Percentiles rank a stretch among this genome's conserved stretches.
phyloP scores from a whole-genome alignment of 306 rosid species.

The Acacia acuminata region DNA sequence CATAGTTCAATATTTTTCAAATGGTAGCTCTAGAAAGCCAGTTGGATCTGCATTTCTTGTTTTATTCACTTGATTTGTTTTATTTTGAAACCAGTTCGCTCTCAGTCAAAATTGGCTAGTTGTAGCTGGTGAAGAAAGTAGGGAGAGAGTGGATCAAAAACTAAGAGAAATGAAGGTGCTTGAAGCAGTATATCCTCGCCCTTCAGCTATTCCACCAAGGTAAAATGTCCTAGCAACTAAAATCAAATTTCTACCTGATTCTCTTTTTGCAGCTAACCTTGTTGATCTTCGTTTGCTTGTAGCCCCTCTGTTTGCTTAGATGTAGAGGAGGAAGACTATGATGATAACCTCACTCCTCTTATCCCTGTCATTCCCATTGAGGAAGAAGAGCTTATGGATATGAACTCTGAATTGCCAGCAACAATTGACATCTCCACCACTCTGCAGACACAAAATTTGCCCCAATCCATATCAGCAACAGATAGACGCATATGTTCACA shows the following conservation, averaged over 20 bases:
- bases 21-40: neutral
- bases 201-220: constrained; percentile 68
- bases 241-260: neutral
- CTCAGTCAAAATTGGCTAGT: constrained; percentile 50
- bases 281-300: constrained; percentile 5
- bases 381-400: constrained; percentile 45
- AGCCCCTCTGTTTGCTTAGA: constrained; percentile 59
- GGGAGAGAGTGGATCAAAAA: constrained; percentile 49
- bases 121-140: constrained; percentile 75
- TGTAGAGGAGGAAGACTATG: constrained; percentile 43
- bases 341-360: constrained; percentile 56
- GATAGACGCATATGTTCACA: constrained; percentile 22
- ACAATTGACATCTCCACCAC: constrained; percentile 17
- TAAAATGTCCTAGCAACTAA: constrained; percentile 26
- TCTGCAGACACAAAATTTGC: constrained; percentile 24
- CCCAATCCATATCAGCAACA: constrained; percentile 15
- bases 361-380: constrained; percentile 62
- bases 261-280: constrained; percentile 7
- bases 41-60: neutral
- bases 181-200: constrained; percentile 71
- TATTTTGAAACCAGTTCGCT: constrained; percentile 43
- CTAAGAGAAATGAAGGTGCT: constrained; percentile 55
- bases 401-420: constrained; percentile 24
- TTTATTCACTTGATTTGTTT: neutral
- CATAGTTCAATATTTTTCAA: neutral